Percentiles rank a stretch among this genome's conserved stretches.
These are phyloP conservation scores for Colletotrichum sp. DNA, from an alignment of 2,329 filamentous ascomycete genomes.

Conservation along the genomic window DNA sequence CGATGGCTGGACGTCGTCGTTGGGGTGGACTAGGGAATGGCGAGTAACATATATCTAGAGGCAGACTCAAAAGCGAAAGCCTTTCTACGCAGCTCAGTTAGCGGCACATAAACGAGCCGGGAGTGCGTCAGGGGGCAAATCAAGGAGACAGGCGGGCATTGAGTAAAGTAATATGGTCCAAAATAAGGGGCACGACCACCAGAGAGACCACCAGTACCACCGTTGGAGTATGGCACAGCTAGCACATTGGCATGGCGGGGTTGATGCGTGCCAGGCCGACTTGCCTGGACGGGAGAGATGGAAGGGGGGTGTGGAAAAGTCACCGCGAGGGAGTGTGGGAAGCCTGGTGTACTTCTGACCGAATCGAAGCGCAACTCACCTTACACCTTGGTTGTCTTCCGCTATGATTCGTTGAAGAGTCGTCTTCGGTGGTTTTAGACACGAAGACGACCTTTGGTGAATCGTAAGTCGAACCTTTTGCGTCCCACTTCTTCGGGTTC, in stretches of 20 bases:
- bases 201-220: slow-evolving; percentile 39
- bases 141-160: slow-evolving; percentile 24
- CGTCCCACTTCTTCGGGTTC: not conserved
- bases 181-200: slow-evolving; percentile 43
- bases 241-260: slow-evolving; percentile 41
- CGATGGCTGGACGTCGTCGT: not conserved
- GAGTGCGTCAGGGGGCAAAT: slow-evolving; percentile 40
- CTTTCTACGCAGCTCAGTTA: slow-evolving; percentile 30
- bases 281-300: slow-evolving; percentile 23
- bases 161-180: slow-evolving; percentile 42
- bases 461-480: not conserved
- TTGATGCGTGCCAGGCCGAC: slow-evolving; percentile 33
- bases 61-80: not conserved
- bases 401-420: not conserved
- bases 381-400: slow-evolving; percentile 25
- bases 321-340: slow-evolving; percentile 7
- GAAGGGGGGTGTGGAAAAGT: slow-evolving; percentile 32
- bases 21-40: not conserved
- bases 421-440: not conserved
- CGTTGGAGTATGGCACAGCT: slow-evolving; percentile 39
- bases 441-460: not conserved
- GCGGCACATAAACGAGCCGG: slow-evolving; percentile 46
- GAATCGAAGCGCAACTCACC: not conserved
- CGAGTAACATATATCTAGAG: slow-evolving; percentile 2
- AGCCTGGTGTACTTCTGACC: not conserved